Evolutionary conservation across 345 rosid species (phyloP).

Genomic region (sweet orange (Citrus sinensis)): DNA sequence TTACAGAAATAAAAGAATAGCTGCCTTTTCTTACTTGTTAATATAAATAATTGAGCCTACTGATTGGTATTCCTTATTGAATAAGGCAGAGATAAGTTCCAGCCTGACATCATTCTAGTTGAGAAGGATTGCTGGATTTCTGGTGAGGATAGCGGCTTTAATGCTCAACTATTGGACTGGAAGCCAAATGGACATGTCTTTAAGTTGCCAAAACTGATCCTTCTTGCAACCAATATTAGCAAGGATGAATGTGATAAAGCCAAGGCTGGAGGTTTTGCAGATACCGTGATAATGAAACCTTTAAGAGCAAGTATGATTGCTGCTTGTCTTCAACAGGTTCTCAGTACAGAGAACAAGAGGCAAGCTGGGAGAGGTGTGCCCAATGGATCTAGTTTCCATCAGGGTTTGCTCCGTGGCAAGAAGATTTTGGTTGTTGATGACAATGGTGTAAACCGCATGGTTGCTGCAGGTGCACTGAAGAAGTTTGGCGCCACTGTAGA

Average conservation of each 20-base stretch:
- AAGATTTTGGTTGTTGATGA: conserved; percentile 94
- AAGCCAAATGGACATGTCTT: conserved; percentile 46
- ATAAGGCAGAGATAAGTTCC: conserved; percentile 38
- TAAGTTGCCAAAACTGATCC: conserved; percentile 63
- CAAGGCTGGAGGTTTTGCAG: conserved; percentile 79
- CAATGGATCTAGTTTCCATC: conserved; percentile 45
- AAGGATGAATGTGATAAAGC: conserved; percentile 64
- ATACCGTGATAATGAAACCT: conserved; percentile 91
- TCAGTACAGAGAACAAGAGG: conserved; percentile 64
- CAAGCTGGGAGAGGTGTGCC: conserved; percentile 37
- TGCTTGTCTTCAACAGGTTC: conserved; percentile 87
- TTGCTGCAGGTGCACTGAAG: conserved; percentile 92
- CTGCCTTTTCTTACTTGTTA: no score
- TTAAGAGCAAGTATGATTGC: conserved; percentile 94
- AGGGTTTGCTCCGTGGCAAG: conserved; percentile 66
- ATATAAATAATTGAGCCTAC: background rate
- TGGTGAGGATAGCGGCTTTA: conserved; percentile 42
- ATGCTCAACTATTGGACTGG: conserved; percentile 31
- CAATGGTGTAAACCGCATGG: conserved; percentile 82
- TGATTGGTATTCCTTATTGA: conserved; percentile 4
- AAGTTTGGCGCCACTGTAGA: conserved; percentile 90
- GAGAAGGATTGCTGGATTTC: conserved; percentile 91
- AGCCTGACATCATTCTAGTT: conserved; percentile 66
- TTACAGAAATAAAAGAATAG: background rate
- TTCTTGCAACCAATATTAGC: conserved; percentile 75